These are phyloP conservation scores for Scytalidium lignicola DNA, from an alignment of 2,329 filamentous ascomycete species.

Conservation along the genomic window DNA sequence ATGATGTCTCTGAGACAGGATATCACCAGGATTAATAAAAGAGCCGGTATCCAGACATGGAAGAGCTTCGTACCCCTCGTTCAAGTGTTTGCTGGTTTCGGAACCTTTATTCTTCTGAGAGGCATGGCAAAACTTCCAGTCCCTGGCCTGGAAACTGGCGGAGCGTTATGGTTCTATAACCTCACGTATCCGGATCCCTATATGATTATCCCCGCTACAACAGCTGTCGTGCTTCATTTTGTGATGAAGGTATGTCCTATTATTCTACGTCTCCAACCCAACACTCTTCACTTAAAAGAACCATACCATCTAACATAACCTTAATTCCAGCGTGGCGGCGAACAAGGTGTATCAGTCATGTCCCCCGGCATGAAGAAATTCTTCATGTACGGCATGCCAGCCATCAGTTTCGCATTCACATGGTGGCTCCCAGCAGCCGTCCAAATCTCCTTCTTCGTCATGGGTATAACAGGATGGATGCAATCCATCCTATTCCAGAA, in stretches of 20 bases:
- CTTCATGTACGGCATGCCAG: constrained; percentile 45
- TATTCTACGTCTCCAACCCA: not conserved
- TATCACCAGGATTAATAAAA: constrained; percentile 45
- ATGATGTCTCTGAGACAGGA: constrained; percentile 42
- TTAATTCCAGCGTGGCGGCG: constrained; percentile 38
- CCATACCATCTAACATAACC: not conserved
- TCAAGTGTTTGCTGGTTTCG: constrained; percentile 69
- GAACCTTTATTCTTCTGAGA: constrained; percentile 71
- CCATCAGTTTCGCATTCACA: constrained; percentile 48
- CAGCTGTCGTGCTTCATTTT: constrained; percentile 53
- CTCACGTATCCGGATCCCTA: constrained; percentile 72
- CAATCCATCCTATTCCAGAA: constrained; percentile 43
- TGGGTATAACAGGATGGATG: constrained; percentile 30
- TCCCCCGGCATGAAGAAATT: constrained; percentile 30
- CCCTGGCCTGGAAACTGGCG: constrained; percentile 67
- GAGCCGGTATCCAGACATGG: constrained; percentile 47
- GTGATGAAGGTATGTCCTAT: constrained; percentile 22
- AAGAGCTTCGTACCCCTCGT: constrained; percentile 51
- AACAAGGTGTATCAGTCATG: constrained; percentile 35
- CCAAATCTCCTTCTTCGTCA: constrained; percentile 57
- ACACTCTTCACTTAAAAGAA: constrained; percentile 3
- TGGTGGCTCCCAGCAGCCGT: constrained; percentile 41
- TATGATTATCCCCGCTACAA: constrained; percentile 64
- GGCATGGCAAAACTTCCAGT: constrained; percentile 76
- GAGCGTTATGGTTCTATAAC: constrained; percentile 73